These are phyloP conservation scores for Penicillium freii DNA, from an alignment of 2,329 filamentous ascomycete species.

Conservation along the genomic window DNA sequence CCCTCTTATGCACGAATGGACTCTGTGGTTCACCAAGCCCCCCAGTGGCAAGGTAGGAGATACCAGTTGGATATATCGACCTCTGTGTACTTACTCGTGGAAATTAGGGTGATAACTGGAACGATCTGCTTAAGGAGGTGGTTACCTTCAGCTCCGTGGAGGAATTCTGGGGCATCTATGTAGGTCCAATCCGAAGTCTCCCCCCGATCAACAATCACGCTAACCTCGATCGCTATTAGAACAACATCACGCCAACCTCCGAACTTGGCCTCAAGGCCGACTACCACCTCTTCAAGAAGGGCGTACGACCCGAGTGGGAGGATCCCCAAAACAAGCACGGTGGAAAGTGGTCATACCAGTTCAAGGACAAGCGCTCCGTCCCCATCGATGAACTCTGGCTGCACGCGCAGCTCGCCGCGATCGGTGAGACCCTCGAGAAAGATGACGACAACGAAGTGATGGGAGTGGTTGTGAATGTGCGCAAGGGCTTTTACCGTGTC, in stretches of 20 bases:
- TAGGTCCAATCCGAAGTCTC: slow-evolving; percentile 52
- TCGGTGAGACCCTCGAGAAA: slow-evolving; percentile 94
- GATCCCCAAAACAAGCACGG: slow-evolving; percentile 98
- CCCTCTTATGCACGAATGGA: slow-evolving; percentile 96
- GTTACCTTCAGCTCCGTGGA: slow-evolving; percentile 98
- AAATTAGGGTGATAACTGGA: slow-evolving; percentile 90
- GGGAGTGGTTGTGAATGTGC: slow-evolving; percentile 98
- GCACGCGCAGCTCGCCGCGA: slow-evolving; percentile 92
- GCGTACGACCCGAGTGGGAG: slow-evolving; percentile 97
- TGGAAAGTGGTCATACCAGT: slow-evolving; percentile 97
- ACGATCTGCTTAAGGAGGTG: slow-evolving; percentile 94
- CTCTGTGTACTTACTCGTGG: slow-evolving; percentile 14
- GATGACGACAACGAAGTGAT: slow-evolving; percentile 94
- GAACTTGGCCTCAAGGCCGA: slow-evolving; percentile 96
- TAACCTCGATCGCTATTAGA: slow-evolving; percentile 57
- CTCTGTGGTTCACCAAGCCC: slow-evolving; percentile 98
- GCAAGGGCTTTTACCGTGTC: slow-evolving; percentile 96
- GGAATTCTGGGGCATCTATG: slow-evolving; percentile 99
- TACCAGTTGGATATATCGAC: slow-evolving; percentile 17
- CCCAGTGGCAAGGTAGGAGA: slow-evolving; percentile 79
- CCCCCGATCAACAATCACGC: neutral
- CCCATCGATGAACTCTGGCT: slow-evolving; percentile 96
- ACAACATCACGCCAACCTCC: slow-evolving; percentile 96
- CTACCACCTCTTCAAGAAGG: slow-evolving; percentile 98
- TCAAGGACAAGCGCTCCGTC: slow-evolving; percentile 90